These are phyloP conservation scores for Aureobasidium namibiae DNA, from an alignment of 2,329 filamentous ascomycete species.

Conservation along the genomic window DNA sequence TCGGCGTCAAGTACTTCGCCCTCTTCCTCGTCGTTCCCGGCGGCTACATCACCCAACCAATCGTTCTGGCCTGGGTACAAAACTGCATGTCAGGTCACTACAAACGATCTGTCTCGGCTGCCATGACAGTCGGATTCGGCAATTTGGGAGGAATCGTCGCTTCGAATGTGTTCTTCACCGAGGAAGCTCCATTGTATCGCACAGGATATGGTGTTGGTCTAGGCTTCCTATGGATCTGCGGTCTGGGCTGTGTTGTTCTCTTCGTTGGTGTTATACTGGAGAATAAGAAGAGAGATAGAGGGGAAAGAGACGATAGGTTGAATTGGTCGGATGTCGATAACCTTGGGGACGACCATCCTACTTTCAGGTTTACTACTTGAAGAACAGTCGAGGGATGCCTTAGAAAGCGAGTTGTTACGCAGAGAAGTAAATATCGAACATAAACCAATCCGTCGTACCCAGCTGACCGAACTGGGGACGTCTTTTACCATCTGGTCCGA, in stretches of 20 bases:
- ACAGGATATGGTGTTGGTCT: slow-evolving; percentile 44
- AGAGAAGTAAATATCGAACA: too few relatives aligned
- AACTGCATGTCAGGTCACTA: slow-evolving; percentile 52
- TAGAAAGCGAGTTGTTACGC: too few relatives aligned
- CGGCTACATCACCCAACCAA: slow-evolving; percentile 47
- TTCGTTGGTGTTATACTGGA: slow-evolving; percentile 34
- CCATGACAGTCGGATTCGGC: slow-evolving; percentile 45
- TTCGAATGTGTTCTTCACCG: slow-evolving; percentile 42
- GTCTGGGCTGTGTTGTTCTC: slow-evolving; percentile 33
- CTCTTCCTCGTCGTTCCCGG: slow-evolving; percentile 48
- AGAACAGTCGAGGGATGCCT: too few relatives aligned
- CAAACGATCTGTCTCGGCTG: slow-evolving; percentile 47
- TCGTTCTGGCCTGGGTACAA: slow-evolving; percentile 48
- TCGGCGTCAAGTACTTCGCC: slow-evolving; percentile 46
- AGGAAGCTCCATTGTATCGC: slow-evolving; percentile 41
- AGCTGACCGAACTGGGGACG: neutral
- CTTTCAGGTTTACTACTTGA: slow-evolving; percentile 34
- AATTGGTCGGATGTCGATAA: slow-evolving; percentile 36
- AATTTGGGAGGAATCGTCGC: slow-evolving; percentile 45
- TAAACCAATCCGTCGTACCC: too few relatives aligned
- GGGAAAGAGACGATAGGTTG: slow-evolving; percentile 39
- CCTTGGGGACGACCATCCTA: slow-evolving; percentile 44
- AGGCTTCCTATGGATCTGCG: slow-evolving; percentile 39
- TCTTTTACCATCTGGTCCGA: neutral
- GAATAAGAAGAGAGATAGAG: slow-evolving; percentile 40